A percentile compares a stretch with the other conserved stretches of the same genome.
Conservation (phyloP, 1,284 basidiomycete genomes). For the Melampsora occidentalis region DNA sequence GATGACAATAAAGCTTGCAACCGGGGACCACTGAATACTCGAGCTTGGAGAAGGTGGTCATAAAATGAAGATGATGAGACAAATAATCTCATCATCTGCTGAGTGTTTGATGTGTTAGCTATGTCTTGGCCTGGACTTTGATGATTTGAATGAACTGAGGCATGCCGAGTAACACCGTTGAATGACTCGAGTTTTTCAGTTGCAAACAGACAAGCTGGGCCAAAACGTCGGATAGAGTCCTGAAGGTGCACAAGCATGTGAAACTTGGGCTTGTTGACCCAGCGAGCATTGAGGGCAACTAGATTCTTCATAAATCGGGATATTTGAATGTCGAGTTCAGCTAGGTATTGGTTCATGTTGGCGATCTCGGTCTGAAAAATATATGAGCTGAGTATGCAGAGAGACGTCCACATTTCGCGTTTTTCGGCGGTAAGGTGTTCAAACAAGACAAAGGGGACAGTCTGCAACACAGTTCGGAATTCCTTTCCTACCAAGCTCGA, state of each 20-base stretch:
- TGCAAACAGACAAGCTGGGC: background rate
- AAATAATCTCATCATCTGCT: no score
- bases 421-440: conserved; percentile 48
- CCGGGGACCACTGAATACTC: no score
- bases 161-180: conserved; percentile 8
- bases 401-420: conserved; percentile 52
- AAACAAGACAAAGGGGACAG: conserved; percentile 53
- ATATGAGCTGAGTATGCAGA: conserved; percentile 47
- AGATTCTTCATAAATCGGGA: conserved; percentile 52
- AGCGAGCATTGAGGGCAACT: conserved; percentile 50
- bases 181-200: conserved; percentile 17
- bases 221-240: conserved; percentile 44
- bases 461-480: conserved; percentile 48
- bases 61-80: no score
- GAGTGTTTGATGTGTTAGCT: background rate
- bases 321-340: conserved; percentile 47
- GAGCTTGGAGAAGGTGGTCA: no score
- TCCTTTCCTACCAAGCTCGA: conserved; percentile 54
- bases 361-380: background rate
- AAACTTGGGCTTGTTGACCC: conserved; percentile 58
- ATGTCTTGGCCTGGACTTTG: background rate
- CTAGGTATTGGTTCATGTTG: background rate
- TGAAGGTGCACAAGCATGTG: conserved; percentile 49
- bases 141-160: conserved; percentile 18
- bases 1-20: no score